phyloP scores from a whole-genome alignment of 257 asterid genomes.

The Perilla frutescens region DNA sequence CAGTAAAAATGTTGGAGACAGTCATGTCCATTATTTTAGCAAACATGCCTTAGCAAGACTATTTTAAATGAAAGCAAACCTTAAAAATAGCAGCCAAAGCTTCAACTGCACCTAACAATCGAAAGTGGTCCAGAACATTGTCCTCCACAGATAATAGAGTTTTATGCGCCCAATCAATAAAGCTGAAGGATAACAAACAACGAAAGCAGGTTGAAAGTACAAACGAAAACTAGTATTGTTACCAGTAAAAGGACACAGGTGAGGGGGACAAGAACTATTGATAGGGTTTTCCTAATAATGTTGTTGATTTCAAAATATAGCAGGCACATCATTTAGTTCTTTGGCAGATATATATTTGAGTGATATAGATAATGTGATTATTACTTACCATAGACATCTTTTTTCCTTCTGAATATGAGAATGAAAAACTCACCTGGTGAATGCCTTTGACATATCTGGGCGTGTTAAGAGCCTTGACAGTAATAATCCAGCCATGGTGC shows the following conservation, averaged over 20 bases:
- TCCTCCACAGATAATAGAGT: slow-evolving; percentile 64
- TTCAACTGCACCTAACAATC: slow-evolving; percentile 80
- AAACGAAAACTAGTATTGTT: background rate
- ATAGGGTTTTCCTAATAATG: slow-evolving; percentile 8
- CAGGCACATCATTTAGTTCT: background rate
- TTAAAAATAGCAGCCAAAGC: slow-evolving; percentile 86
- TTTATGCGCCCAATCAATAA: slow-evolving; percentile 78
- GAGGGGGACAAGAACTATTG: slow-evolving; percentile 13
- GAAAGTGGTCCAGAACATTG: slow-evolving; percentile 69
- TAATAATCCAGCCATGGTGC: slow-evolving; percentile 82
- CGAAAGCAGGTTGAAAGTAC: slow-evolving; percentile 10
- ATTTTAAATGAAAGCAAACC: slow-evolving; percentile 50
- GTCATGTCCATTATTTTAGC: slow-evolving; percentile 11
- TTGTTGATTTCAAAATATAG: slow-evolving; percentile 2
- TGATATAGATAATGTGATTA: background rate
- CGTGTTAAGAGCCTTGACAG: slow-evolving; percentile 93
- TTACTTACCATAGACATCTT: slow-evolving; percentile 1
- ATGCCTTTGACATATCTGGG: slow-evolving; percentile 89
- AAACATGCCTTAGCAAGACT: slow-evolving; percentile 19
- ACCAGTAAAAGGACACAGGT: slow-evolving; percentile 10
- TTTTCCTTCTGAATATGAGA: slow-evolving; percentile 15
- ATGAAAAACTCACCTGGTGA: slow-evolving; percentile 53
- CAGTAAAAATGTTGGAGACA: background rate
- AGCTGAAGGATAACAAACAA: slow-evolving; percentile 63
- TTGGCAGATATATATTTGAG: slow-evolving; percentile 23